Conservation (phyloP, 192 early-diverging fungal genomes). For the Coemansia umbellata region DNA sequence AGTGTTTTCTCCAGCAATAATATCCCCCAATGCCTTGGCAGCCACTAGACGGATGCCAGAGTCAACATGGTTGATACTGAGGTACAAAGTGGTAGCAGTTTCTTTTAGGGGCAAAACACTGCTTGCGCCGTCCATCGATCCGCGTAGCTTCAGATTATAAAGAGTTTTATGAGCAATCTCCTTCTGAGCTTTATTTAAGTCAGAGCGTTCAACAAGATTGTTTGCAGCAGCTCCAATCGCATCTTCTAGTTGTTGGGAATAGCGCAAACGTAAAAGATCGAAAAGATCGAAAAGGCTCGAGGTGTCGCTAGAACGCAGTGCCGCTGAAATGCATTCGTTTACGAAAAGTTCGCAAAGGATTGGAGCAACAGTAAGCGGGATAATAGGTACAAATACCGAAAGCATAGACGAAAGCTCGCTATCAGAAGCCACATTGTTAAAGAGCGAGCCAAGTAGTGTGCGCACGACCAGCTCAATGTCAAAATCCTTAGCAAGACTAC, state of each 20-base stretch:
- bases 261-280: constrained; percentile 27
- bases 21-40: constrained; percentile 59
- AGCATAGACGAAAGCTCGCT: constrained; percentile 7
- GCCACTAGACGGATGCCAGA: constrained; percentile 66
- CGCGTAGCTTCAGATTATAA: constrained; percentile 31
- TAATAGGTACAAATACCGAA: constrained; percentile 4
- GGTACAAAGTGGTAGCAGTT: constrained; percentile 72
- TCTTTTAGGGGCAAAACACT: constrained; percentile 54
- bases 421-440: constrained; percentile 8
- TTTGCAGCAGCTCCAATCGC: constrained; percentile 19
- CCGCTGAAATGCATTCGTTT: constrained; percentile 9
- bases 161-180: constrained; percentile 23
- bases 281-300: neutral
- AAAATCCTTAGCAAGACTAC: constrained; percentile 13
- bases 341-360: constrained; percentile 25
- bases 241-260: constrained; percentile 31
- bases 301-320: neutral
- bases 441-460: constrained; percentile 21
- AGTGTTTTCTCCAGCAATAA: constrained; percentile 45
- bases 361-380: constrained; percentile 7
- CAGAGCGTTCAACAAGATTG: neutral
- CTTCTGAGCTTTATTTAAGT: neutral
- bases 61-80: constrained; percentile 75
- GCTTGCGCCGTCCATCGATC: constrained; percentile 6
- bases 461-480: constrained; percentile 22